Percentiles rank a stretch among this genome's conserved stretches.
These are phyloP conservation scores for Septoria petroselini DNA, from an alignment of 2,329 filamentous ascomycete species.

Conservation along the genomic window DNA sequence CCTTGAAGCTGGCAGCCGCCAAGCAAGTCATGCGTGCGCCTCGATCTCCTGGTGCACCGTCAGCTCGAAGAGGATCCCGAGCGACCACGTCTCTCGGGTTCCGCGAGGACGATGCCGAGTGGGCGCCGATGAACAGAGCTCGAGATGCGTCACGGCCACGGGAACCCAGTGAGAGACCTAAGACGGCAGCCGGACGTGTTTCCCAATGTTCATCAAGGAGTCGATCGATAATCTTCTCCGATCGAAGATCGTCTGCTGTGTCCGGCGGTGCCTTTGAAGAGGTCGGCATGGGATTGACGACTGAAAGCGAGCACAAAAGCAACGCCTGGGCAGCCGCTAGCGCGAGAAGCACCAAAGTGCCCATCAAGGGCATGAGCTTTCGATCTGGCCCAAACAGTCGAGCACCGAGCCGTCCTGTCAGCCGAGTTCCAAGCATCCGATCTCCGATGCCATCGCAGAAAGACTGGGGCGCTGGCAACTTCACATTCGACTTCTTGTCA, in stretches of 20 bases:
- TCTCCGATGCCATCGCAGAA: neutral
- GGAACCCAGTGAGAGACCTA: neutral
- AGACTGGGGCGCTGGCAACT: neutral
- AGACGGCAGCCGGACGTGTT: neutral
- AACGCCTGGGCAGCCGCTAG: conserved; percentile 11
- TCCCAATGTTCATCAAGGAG: neutral
- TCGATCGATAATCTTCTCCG: conserved; percentile 1
- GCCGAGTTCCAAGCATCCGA: conserved; percentile 2
- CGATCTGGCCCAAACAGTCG: neutral
- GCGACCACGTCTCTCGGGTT: neutral
- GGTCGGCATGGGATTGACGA: neutral
- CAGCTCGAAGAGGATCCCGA: neutral
- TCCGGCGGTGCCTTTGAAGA: neutral
- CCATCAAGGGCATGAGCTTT: conserved; percentile 8
- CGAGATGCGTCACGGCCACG: neutral
- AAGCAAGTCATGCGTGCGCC: conserved; percentile 7
- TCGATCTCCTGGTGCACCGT: neutral
- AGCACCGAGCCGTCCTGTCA: conserved; percentile 1
- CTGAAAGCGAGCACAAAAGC: neutral
- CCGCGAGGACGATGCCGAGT: neutral
- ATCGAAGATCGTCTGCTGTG: neutral
- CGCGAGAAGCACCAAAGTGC: conserved; percentile 9
- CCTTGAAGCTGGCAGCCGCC: conserved; percentile 6
- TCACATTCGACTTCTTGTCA: neutral
- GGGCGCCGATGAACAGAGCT: neutral